Evolutionary conservation across 2,329 filamentous ascomycete species (phyloP).

Genomic region (Fusarium irregulare): DNA sequence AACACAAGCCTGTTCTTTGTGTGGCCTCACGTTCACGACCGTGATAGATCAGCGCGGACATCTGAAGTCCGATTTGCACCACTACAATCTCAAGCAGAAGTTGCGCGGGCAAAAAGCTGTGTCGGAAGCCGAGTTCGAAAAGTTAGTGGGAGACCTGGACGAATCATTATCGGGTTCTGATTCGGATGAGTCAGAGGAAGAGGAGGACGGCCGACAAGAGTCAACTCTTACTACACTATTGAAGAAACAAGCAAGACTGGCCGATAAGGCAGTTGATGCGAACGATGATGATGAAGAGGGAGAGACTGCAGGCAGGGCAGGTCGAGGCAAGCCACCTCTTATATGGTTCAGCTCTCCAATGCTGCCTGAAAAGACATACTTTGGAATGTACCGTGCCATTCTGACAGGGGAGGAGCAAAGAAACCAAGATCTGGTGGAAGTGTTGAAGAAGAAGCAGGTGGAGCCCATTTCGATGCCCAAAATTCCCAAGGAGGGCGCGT

Average conservation of each 20-base stretch:
- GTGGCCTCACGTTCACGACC: slow-evolving; percentile 75
- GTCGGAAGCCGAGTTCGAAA: slow-evolving; percentile 86
- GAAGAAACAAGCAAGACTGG: slow-evolving; percentile 83
- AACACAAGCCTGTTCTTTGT: slow-evolving; percentile 84
- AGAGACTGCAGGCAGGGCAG: slow-evolving; percentile 58
- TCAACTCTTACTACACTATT: slow-evolving; percentile 80
- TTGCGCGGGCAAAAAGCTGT: slow-evolving; percentile 78
- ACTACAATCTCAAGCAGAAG: slow-evolving; percentile 95
- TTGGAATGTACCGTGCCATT: slow-evolving; percentile 87
- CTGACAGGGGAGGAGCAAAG: slow-evolving; percentile 79
- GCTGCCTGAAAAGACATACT: slow-evolving; percentile 80
- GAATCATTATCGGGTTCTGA: slow-evolving; percentile 94
- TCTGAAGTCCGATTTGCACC: slow-evolving; percentile 88
- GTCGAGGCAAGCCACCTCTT: slow-evolving; percentile 76
- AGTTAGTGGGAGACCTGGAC: slow-evolving; percentile 84
- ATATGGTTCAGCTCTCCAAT: slow-evolving; percentile 86
- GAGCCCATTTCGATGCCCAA: slow-evolving; percentile 67
- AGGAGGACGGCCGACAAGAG: slow-evolving; percentile 69
- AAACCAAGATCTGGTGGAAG: slow-evolving; percentile 69
- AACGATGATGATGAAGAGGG: slow-evolving; percentile 60
- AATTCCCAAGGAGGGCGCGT: slow-evolving; percentile 67
- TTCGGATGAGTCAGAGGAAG: slow-evolving; percentile 76
- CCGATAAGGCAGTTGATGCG: slow-evolving; percentile 60
- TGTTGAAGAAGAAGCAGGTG: slow-evolving; percentile 81
- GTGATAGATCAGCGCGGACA: slow-evolving; percentile 87